A percentile compares a stretch with the other conserved stretches of the same genome.
Evolutionary conservation across 2,329 filamentous ascomycete genomes (phyloP).

Genomic region (Aspergillus spinulosporus): DNA sequence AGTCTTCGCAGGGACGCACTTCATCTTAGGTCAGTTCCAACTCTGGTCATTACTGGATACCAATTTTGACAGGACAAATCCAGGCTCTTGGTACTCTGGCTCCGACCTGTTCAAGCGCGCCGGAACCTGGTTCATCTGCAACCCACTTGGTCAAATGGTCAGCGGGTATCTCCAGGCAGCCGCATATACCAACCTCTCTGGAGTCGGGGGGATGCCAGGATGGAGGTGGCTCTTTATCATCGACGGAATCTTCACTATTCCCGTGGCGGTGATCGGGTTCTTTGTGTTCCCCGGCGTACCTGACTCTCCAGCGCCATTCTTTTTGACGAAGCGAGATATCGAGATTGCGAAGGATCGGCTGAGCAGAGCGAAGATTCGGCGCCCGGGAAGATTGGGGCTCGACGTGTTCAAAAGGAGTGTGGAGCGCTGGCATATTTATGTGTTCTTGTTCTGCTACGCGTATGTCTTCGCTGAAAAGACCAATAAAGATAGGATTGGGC

Average conservation of each 20-base stretch:
- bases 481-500: background rate
- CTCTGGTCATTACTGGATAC: background rate
- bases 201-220: slow-evolving; percentile 50
- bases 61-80: no score
- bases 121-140: slow-evolving; percentile 56
- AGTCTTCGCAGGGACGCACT: slow-evolving; percentile 36
- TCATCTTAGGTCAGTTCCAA: slow-evolving; percentile 28
- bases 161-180: slow-evolving; percentile 60
- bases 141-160: slow-evolving; percentile 57
- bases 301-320: slow-evolving; percentile 44
- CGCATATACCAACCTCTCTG: slow-evolving; percentile 55
- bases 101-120: slow-evolving; percentile 56
- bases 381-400: slow-evolving; percentile 44
- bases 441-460: slow-evolving; percentile 53
- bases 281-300: slow-evolving; percentile 49
- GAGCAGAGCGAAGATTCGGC: slow-evolving; percentile 28
- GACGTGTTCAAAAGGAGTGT: slow-evolving; percentile 50
- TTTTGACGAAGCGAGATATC: slow-evolving; percentile 39
- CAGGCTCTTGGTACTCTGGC: slow-evolving; percentile 45
- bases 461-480: slow-evolving; percentile 28
- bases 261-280: slow-evolving; percentile 57
- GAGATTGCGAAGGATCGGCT: slow-evolving; percentile 38
- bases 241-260: slow-evolving; percentile 58
- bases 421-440: slow-evolving; percentile 54
- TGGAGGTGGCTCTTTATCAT: slow-evolving; percentile 62